Evolutionary conservation across 2,329 filamentous ascomycete genomes (phyloP).

Genomic region (Epichloe baconii): DNA sequence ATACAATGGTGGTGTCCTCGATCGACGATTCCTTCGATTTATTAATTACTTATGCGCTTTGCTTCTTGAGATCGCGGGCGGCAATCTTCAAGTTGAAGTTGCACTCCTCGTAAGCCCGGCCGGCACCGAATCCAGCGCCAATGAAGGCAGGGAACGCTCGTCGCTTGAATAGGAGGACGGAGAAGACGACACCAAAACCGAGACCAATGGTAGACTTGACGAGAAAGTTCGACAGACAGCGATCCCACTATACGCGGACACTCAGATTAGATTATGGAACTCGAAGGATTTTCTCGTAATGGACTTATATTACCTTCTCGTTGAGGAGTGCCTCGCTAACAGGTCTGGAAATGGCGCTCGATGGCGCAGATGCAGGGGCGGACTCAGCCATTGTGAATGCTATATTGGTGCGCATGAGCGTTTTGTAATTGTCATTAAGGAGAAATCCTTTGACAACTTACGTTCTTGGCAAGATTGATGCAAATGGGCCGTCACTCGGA

Average conservation of each 20-base stretch:
- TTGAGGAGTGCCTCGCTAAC: slow-evolving; percentile 97
- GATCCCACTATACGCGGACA: slow-evolving; percentile 67
- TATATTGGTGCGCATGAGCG: slow-evolving; percentile 4
- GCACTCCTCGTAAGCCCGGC: slow-evolving; percentile 96
- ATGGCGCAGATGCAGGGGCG: slow-evolving; percentile 32
- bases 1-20: slow-evolving; percentile 11
- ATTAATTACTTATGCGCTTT: slow-evolving; percentile 22
- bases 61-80: slow-evolving; percentile 42
- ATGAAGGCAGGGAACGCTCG: slow-evolving; percentile 96
- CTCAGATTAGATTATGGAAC: slow-evolving; percentile 10
- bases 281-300: neutral
- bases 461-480: slow-evolving; percentile 2
- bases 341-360: slow-evolving; percentile 61
- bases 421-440: neutral
- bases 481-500: slow-evolving; percentile 10
- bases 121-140: slow-evolving; percentile 87
- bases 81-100: slow-evolving; percentile 64
- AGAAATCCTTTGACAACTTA: neutral
- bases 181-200: slow-evolving; percentile 96
- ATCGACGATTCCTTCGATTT: neutral
- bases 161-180: slow-evolving; percentile 94
- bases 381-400: slow-evolving; percentile 39
- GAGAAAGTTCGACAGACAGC: slow-evolving; percentile 91
- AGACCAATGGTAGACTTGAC: slow-evolving; percentile 94
- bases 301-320: slow-evolving; percentile 65